phyloP scores from a whole-genome alignment of 148 eudicot species.

The Heliamphora exappendiculata region DNA sequence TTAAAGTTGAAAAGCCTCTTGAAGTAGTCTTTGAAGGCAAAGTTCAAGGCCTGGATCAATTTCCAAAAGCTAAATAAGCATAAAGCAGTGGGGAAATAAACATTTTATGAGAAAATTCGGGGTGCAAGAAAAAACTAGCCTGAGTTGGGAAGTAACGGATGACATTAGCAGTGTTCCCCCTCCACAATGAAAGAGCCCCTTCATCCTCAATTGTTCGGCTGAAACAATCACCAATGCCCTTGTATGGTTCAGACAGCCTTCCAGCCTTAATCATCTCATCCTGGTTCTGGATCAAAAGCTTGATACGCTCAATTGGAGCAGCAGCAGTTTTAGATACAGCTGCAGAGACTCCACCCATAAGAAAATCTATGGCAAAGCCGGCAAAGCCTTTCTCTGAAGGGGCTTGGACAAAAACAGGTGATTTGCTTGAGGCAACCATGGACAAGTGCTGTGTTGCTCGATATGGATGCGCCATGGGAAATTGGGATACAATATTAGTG shows the following conservation, averaged over 20 bases:
- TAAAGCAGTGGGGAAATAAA: neutral
- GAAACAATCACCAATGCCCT: conserved; percentile 30
- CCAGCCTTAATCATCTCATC: conserved; percentile 25
- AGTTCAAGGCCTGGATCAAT: conserved; percentile 26
- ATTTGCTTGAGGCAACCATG: conserved; percentile 8
- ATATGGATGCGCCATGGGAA: conserved; percentile 17
- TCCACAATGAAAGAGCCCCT: conserved; percentile 23
- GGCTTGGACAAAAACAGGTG: conserved; percentile 27
- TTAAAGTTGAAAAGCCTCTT: conserved; percentile 31
- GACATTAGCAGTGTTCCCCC: conserved; percentile 35
- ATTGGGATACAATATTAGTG: conserved; percentile 15
- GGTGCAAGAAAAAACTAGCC: conserved; percentile 13
- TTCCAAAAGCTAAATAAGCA: neutral
- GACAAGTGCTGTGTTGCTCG: conserved; percentile 12
- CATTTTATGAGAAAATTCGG: neutral
- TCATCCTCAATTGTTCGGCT: conserved; percentile 27
- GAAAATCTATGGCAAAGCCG: conserved; percentile 26
- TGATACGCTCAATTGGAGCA: conserved; percentile 26
- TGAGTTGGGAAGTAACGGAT: conserved; percentile 36
- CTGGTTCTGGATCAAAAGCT: conserved; percentile 25
- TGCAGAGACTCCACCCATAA: conserved; percentile 33
- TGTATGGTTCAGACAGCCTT: conserved; percentile 23
- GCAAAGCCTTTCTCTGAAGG: conserved; percentile 26
- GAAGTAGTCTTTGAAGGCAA: conserved; percentile 32
- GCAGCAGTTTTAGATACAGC: conserved; percentile 25